Conservation (phyloP, 2,329 filamentous ascomycete species). For the Dichotomopilus funicola region DNA sequence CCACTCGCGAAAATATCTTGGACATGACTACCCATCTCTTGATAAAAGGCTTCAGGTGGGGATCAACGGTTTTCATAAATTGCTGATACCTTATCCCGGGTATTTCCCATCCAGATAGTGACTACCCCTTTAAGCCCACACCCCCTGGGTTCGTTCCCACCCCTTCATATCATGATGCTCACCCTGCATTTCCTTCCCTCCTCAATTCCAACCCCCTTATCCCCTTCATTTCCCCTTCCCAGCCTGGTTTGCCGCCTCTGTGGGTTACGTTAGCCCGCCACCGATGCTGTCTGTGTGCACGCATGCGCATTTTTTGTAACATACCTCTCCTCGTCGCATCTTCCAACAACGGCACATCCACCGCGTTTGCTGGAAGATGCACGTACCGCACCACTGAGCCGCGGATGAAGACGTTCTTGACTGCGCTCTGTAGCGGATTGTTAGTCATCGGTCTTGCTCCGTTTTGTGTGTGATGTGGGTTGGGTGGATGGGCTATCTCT, state of each 20-base stretch:
- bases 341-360: conserved; percentile 81
- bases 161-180: background rate
- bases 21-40: background rate
- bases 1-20: no score
- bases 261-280: background rate
- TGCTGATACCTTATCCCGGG: no score
- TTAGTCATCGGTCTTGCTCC: background rate
- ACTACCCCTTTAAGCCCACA: no score
- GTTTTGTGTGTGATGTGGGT: background rate
- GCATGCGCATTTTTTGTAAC: conserved; percentile 12
- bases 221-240: conserved; percentile 43
- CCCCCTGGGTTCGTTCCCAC: no score
- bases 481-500: no score
- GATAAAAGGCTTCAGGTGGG: no score
- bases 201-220: conserved; percentile 19
- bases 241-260: conserved; percentile 53
- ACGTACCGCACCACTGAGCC: conserved; percentile 91
- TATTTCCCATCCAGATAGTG: no score
- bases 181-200: background rate
- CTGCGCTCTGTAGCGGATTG: conserved; percentile 49
- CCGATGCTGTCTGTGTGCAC: background rate
- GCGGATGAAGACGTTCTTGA: conserved; percentile 94
- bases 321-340: conserved; percentile 83
- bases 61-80: no score
- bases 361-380: conserved; percentile 72